Evolutionary conservation across 2,329 filamentous ascomycete genomes (phyloP), one percentile per base, ranked within the genome.

Genomic region (Escovopsis sp.): DNA sequence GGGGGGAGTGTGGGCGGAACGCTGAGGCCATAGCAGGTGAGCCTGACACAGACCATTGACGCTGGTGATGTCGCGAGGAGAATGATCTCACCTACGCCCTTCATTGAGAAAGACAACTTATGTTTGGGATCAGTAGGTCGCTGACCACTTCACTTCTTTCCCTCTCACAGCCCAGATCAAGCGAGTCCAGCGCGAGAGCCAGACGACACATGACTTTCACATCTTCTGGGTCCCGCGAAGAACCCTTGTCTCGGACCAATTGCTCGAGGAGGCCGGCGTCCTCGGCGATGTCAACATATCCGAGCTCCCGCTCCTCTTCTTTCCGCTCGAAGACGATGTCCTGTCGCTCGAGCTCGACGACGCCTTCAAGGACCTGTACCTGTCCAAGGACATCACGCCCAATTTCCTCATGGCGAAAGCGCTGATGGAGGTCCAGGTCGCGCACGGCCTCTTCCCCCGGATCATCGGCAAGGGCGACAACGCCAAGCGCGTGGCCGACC

Each of bases 401-500:
- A 77, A 86, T 17, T 94, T 88, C 50, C 68, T 94, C 26, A 70
- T 93, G 43, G 86, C 90, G 35, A 85, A 80, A 56, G 88, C 90
- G 16, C 67, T 98, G 43, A 98, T 98, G 90, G 76, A 79, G 25
- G 76, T 98, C 41, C 90, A 98, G 55, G 79, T 85, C 52, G 79
- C 80, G 47, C 79, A 94, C 58, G 92, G 90, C 3, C 72, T 98
- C 11, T 96, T 98, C 46, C 92, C 90, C 18, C 76, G 88, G 12
- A 90, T 98, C 39, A 78, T 92, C 32, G 90, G 90, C 19, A 96
- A 98, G 58, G 90, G 90, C 15, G 87, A 98, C 47, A 87, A 94
- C 54, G 88, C 86, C 26, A 87, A 88, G 52, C 76, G 77, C 34
- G 72, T 98, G 3, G 81, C 86, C 31, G 87, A 96, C 51, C 66